These are phyloP conservation scores for Candida berthetii DNA, from an alignment of 805 yeast species.

Conservation along the genomic window DNA sequence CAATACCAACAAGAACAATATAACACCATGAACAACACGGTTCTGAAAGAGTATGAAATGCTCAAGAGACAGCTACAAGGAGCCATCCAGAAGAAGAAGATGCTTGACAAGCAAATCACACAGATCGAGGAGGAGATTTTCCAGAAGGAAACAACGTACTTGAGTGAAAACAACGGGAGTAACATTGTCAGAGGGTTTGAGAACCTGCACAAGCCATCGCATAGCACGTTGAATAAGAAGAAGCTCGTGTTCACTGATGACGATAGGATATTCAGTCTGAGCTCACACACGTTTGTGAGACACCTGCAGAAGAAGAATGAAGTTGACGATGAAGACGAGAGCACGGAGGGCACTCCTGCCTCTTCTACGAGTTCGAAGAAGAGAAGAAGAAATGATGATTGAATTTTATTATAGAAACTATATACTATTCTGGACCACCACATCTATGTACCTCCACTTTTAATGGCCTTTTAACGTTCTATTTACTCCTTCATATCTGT, in stretches of 20 bases:
- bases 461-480: no score
- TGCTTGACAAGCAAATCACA: slow-evolving; percentile 57
- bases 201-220: slow-evolving; percentile 50
- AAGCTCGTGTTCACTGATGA: slow-evolving; percentile 57
- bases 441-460: no score
- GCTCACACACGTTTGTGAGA: slow-evolving; percentile 64
- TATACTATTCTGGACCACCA: no score
- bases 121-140: slow-evolving; percentile 72
- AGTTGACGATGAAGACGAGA: slow-evolving; percentile 22
- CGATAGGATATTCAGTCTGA: slow-evolving; percentile 75
- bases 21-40: slow-evolving; percentile 9
- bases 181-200: slow-evolving; percentile 92
- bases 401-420: neutral
- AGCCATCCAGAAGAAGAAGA: slow-evolving; percentile 53
- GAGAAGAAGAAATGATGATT: slow-evolving; percentile 8
- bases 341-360: slow-evolving; percentile 16
- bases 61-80: slow-evolving; percentile 62
- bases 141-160: slow-evolving; percentile 71
- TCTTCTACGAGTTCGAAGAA: slow-evolving; percentile 1
- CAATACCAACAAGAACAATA: neutral
- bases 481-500: no score
- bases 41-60: slow-evolving; percentile 49
- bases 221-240: slow-evolving; percentile 25
- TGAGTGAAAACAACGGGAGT: slow-evolving; percentile 63
- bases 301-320: slow-evolving; percentile 45